phyloP scores from a whole-genome alignment of 352 stramenopile genomes.

The Pythium rhizo-oryzae region DNA sequence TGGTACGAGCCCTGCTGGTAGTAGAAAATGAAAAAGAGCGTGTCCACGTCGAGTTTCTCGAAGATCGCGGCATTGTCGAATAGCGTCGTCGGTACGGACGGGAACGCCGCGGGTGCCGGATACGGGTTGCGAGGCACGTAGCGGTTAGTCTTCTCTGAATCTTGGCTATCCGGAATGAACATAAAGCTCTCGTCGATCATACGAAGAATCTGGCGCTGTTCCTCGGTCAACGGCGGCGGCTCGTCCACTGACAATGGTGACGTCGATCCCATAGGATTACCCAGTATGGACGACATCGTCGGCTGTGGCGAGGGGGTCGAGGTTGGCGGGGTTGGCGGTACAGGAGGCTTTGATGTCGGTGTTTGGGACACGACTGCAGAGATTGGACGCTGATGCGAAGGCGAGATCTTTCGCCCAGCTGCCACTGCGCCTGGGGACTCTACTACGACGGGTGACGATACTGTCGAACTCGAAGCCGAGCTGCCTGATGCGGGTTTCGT shows the following conservation, averaged over 20 bases:
- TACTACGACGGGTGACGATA: conserved; percentile 22
- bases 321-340: conserved; percentile 26
- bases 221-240: conserved; percentile 64
- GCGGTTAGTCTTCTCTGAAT: conserved; percentile 90
- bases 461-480: conserved; percentile 27
- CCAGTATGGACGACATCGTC: conserved; percentile 22
- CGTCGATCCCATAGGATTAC: conserved; percentile 9
- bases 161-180: conserved; percentile 88
- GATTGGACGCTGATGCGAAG: conserved; percentile 25
- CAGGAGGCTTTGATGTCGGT: conserved; percentile 31
- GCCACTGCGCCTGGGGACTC: conserved; percentile 16
- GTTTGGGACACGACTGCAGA: conserved; percentile 14
- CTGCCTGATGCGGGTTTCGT: conserved; percentile 23
- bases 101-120: conserved; percentile 90
- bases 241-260: conserved; percentile 37
- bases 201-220: conserved; percentile 78
- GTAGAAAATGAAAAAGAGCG: conserved; percentile 99
- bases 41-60: conserved; percentile 98
- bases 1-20: conserved; percentile 99
- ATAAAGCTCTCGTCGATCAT: conserved; percentile 91
- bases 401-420: conserved; percentile 16
- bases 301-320: conserved; percentile 27
- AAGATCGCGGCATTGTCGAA: conserved; percentile 96
- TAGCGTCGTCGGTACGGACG: conserved; percentile 84
- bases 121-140: conserved; percentile 97